Percentiles rank a stretch among this genome's conserved stretches.
Evolutionary conservation across 2,329 filamentous ascomycete genomes (phyloP).

Genomic region (Arachnomyces sp.): DNA sequence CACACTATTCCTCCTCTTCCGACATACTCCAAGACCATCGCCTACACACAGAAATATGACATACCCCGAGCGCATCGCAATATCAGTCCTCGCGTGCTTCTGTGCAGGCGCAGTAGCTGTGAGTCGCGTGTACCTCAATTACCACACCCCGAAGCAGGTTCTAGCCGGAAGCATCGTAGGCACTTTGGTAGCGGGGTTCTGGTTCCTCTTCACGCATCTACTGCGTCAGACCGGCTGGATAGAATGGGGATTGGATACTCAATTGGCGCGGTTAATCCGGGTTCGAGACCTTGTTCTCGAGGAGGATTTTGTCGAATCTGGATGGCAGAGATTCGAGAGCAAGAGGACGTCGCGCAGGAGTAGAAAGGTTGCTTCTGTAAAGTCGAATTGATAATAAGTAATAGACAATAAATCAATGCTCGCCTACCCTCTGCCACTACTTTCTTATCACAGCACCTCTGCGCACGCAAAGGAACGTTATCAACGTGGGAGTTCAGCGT

Average conservation of each 20-base stretch:
- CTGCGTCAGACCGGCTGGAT: slow-evolving; percentile 61
- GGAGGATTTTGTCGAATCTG: slow-evolving; percentile 82
- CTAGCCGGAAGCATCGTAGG: slow-evolving; percentile 69
- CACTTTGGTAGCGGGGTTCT: slow-evolving; percentile 58
- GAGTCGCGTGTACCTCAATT: slow-evolving; percentile 83
- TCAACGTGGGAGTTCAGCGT: too few species aligned
- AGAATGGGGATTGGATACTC: slow-evolving; percentile 61
- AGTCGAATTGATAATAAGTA: slow-evolving; percentile 19
- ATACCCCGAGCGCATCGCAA: slow-evolving; percentile 48
- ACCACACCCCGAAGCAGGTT: slow-evolving; percentile 85
- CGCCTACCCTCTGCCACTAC: neutral
- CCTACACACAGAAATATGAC: slow-evolving; percentile 35
- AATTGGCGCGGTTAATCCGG: slow-evolving; percentile 57
- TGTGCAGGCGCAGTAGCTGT: slow-evolving; percentile 63
- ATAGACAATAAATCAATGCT: too few species aligned
- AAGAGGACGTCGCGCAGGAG: slow-evolving; percentile 30
- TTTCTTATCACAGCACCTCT: neutral
- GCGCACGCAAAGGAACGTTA: too few species aligned
- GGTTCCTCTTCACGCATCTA: slow-evolving; percentile 67
- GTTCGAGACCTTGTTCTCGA: slow-evolving; percentile 76
- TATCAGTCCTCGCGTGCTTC: slow-evolving; percentile 51
- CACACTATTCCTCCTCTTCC: slow-evolving; percentile 71
- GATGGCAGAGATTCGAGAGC: slow-evolving; percentile 85
- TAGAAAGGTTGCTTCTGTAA: slow-evolving; percentile 17
- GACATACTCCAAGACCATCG: slow-evolving; percentile 55